Evolutionary conservation across 805 yeast genomes (phyloP).

Genomic region (Jamesozyma spencerorum): DNA sequence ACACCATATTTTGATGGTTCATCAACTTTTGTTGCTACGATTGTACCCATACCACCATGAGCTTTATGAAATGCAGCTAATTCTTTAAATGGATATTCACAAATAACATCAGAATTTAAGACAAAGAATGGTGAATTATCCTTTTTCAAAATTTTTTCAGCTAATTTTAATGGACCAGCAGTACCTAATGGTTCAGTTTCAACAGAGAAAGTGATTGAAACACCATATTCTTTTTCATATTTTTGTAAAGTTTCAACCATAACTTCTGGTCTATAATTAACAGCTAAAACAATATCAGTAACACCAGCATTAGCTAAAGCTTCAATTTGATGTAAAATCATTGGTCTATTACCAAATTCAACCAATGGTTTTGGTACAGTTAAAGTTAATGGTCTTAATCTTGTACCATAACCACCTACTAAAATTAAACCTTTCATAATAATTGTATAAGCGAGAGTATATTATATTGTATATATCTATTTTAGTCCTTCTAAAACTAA

Average conservation of each 20-base stretch:
- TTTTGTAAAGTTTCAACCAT: conserved; percentile 93
- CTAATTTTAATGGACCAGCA: conserved; percentile 97
- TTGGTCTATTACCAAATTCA: conserved; percentile 97
- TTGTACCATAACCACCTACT: conserved; percentile 99
- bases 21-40: conserved; percentile 98
- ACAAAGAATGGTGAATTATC: conserved; percentile 96
- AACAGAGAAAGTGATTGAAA: conserved; percentile 89
- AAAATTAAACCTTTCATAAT: conserved; percentile 90
- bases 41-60: conserved; percentile 97
- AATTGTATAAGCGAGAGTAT: not conserved
- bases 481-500: no score
- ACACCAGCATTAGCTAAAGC: conserved; percentile 97
- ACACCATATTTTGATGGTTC: conserved; percentile 99
- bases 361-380: conserved; percentile 95
- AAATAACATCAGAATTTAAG: conserved; percentile 94
- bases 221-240: conserved; percentile 93
- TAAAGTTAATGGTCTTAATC: conserved; percentile 95
- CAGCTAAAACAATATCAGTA: conserved; percentile 96
- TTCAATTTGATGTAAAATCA: conserved; percentile 97
- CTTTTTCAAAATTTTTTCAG: conserved; percentile 86
- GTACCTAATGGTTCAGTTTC: conserved; percentile 99
- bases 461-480: no score
- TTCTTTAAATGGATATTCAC: conserved; percentile 95
- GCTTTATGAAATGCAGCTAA: conserved; percentile 85
- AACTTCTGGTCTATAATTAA: conserved; percentile 98